phyloP scores from a whole-genome alignment of 495 filamentous ascomycete species.

The Neurospora sp. region DNA sequence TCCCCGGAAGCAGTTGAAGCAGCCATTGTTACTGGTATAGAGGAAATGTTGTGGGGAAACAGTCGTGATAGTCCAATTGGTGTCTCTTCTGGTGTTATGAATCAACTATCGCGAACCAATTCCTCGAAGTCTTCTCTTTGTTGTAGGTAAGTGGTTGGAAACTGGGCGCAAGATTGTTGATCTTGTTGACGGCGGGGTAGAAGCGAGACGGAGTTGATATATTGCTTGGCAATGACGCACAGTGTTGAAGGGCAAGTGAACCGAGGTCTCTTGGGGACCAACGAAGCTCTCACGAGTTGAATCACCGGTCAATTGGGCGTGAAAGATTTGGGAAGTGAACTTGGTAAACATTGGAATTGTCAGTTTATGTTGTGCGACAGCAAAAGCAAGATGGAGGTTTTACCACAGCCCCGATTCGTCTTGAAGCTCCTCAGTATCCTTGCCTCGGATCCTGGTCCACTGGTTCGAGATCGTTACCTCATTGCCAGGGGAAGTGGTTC shows the following conservation, averaged over 20 bases:
- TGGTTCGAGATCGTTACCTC: neutral
- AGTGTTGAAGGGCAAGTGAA: neutral
- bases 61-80: constrained; percentile 7
- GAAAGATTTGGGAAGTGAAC: neutral
- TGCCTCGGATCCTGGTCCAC: neutral
- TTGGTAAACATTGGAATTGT: neutral
- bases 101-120: neutral
- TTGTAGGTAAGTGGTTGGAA: neutral
- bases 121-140: neutral
- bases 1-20: constrained; percentile 15
- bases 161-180: neutral
- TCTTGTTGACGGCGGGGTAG: neutral
- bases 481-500: neutral
- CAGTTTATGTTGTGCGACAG: neutral
- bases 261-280: neutral
- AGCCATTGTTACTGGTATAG: constrained; percentile 12
- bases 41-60: neutral
- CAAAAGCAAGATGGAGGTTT: neutral
- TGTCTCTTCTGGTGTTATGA: neutral
- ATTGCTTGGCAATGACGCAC: neutral
- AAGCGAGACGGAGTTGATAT: neutral
- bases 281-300: neutral
- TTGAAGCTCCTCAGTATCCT: neutral
- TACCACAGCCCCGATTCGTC: neutral
- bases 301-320: neutral